Evolutionary conservation across 768 basidiomycete species (phyloP), one percentile per base, ranked within the genome.

Genomic region (Kwoniella botswanensis): DNA sequence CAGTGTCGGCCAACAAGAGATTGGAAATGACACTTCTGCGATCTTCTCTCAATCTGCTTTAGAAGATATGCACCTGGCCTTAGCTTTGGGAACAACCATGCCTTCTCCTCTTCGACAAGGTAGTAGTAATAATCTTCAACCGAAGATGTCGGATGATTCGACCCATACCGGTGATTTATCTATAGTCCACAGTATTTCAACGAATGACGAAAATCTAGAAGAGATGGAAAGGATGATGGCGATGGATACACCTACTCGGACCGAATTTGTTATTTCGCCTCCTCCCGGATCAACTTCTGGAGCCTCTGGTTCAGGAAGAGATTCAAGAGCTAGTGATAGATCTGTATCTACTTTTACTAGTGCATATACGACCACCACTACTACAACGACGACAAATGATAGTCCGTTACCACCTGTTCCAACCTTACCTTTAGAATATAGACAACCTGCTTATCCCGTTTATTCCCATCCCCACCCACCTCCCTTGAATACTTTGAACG

Each of bases 241-340:
- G 21, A 78, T 81, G 77, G 79, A 81, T 57, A 78, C 79, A 24
- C 79, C 79, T 13, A 77, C 77, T n/a, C 71, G 79, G 42, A 67
- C 79, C 11, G 76, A 78, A 61, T 79, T 81, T 60, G 77, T 81
- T 62, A 76, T 73, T 41, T 81, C 79, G 4, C 77, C 79, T 29
- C 68, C 75, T 4, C 61, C 68, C 5, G 56, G 61, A 10, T 57
- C 53, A 21, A 15, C 24, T 41, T 29, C 17, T 13, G 65, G 29
- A 21, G 11, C 24, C 41, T 29, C 17, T 13, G 65, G 29, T 15
- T 44, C 56, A 13, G 67, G 67, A 11, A 52, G 68, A 12, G 42
- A 52, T 21, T 58, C 55, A 52, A 63, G 68, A 46, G 63, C 68
- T 12, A 68, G 67, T 44, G 68, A 63, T 24, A 50, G 67, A 21